Percentiles rank a stretch among this genome's conserved stretches.
phyloP scores from a whole-genome alignment of 2,329 filamentous ascomycete species.

The Microcyclosporella mali region DNA sequence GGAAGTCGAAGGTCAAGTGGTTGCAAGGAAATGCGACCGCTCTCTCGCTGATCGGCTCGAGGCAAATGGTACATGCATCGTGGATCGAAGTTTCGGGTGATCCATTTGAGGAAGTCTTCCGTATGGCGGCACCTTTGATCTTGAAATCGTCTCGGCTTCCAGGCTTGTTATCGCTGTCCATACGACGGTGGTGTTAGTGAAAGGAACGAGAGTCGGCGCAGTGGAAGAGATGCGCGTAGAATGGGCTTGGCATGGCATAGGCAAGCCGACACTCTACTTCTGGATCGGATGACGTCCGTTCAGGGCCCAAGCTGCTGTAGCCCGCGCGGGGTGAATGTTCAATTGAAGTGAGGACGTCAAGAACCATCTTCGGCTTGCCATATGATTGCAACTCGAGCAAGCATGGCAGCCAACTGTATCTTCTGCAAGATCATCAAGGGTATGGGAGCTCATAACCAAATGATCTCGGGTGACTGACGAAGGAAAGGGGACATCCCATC shows the following conservation, averaged over 20 bases:
- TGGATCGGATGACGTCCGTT: neutral
- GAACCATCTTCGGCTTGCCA: neutral
- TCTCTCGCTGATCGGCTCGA: conserved; percentile 66
- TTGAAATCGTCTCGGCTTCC: conserved; percentile 19
- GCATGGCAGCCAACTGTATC: conserved; percentile 62
- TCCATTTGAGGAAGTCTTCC: neutral
- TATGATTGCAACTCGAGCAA: conserved; percentile 1
- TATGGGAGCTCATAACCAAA: conserved; percentile 26
- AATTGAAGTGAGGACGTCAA: too few species aligned
- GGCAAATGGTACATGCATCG: conserved; percentile 77
- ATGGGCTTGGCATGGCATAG: conserved; percentile 3
- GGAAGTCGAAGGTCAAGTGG: conserved; percentile 76
- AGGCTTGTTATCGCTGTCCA: conserved; percentile 11
- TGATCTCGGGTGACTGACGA: neutral
- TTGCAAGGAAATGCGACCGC: conserved; percentile 70
- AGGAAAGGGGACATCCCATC: conserved; percentile 81
- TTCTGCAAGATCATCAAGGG: conserved; percentile 99
- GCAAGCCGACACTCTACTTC: too few species aligned
- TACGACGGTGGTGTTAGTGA: conserved; percentile 8
- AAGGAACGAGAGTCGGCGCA: neutral
- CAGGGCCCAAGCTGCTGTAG: neutral
- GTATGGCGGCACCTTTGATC: conserved; percentile 23
- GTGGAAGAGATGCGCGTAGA: neutral
- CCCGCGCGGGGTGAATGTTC: too few species aligned
- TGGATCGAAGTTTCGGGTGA: conserved; percentile 8